Conservation (phyloP, 805 yeast species). For the Grigorovia humatica region DNA sequence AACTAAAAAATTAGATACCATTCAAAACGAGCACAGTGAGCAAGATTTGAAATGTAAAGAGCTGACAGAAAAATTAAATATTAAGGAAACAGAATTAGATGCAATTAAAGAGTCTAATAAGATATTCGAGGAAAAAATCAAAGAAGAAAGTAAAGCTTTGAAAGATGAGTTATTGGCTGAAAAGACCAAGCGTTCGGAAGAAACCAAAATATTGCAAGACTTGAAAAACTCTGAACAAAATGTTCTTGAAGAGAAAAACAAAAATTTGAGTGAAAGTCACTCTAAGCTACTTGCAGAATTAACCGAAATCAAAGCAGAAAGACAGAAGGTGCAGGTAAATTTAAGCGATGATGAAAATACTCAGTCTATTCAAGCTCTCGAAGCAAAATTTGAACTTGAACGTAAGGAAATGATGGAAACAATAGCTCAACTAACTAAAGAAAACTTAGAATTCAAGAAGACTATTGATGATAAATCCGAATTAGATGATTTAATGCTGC, state of each 20-base stretch:
- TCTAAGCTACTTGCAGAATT: background rate
- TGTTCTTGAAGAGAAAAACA: background rate
- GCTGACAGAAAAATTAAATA: background rate
- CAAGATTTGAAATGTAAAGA: background rate
- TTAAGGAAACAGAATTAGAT: background rate
- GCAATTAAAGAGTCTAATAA: background rate
- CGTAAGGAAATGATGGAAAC: conserved; percentile 2
- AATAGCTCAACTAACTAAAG: conserved; percentile 2
- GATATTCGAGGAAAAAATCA: background rate
- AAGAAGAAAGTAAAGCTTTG: background rate
- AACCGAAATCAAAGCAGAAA: background rate
- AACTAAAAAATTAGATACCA: background rate
- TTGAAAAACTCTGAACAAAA: background rate
- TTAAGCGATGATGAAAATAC: background rate
- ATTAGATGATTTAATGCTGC: conserved; percentile 60
- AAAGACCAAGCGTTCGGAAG: background rate
- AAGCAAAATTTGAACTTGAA: conserved; percentile 3
- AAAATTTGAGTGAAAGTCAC: background rate
- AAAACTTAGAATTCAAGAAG: conserved; percentile 5
- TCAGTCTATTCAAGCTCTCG: background rate
- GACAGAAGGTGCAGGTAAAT: background rate
- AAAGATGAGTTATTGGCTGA: background rate
- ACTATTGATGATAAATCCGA: conserved; percentile 15
- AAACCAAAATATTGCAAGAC: background rate
- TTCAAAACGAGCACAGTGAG: background rate